Percentiles rank a stretch among this genome's conserved stretches.
These are phyloP conservation scores for Malassezia dermatis DNA, from an alignment of 1,284 basidiomycete genomes.

Conservation along the genomic window DNA sequence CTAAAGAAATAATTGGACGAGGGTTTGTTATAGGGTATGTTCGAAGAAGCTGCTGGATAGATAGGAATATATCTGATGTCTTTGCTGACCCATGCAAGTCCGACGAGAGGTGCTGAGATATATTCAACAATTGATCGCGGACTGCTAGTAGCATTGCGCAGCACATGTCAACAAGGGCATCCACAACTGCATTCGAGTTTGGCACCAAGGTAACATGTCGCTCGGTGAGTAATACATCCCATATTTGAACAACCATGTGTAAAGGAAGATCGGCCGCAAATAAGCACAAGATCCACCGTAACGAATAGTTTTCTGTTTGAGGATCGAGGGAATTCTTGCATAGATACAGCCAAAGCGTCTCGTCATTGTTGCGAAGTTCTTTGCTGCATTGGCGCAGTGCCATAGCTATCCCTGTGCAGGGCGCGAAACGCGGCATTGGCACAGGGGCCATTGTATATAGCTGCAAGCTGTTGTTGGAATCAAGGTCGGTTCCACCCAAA, in stretches of 20 bases:
- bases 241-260: slow-evolving; percentile 32
- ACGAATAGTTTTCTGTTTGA: slow-evolving; percentile 39
- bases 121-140: slow-evolving; percentile 2
- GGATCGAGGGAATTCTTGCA: slow-evolving; percentile 30
- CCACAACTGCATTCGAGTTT: background rate
- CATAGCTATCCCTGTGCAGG: slow-evolving; percentile 26
- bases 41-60: slow-evolving; percentile 31
- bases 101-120: background rate
- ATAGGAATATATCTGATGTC: slow-evolving; percentile 25
- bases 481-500: slow-evolving; percentile 19
- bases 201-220: slow-evolving; percentile 6
- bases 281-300: slow-evolving; percentile 42
- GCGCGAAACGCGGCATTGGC: background rate
- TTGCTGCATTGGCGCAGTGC: slow-evolving; percentile 30
- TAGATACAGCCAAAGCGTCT: slow-evolving; percentile 27
- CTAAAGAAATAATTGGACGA: slow-evolving; percentile 31
- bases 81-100: background rate
- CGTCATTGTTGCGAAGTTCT: slow-evolving; percentile 30
- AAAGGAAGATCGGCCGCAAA: slow-evolving; percentile 38
- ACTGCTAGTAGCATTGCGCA: slow-evolving; percentile 35
- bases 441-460: slow-evolving; percentile 12
- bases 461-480: background rate
- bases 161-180: slow-evolving; percentile 35
- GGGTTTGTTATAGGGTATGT: slow-evolving; percentile 35
- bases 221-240: slow-evolving; percentile 42